Evolutionary conservation across 2,329 filamentous ascomycete genomes (phyloP), one percentile per base, ranked within the genome.

Genomic region (Claviceps citrina): DNA sequence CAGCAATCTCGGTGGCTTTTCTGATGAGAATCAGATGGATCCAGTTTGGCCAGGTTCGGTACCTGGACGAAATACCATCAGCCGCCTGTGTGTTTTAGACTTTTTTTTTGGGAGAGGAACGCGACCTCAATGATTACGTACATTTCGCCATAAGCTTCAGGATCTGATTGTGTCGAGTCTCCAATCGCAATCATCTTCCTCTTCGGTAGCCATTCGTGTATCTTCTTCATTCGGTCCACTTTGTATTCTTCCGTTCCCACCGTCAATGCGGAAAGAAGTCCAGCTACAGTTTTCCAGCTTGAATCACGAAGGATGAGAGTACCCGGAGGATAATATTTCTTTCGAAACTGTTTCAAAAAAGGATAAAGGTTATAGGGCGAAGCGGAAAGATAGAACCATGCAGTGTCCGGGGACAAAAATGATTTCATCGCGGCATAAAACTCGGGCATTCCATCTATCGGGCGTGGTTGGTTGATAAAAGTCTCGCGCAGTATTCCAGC

Each of bases 351-450:
- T 41, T 72, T 78, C 19, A 96, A 70, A 60, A 95, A 91, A 0
- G 84, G 81, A 54, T 95, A 95, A 8, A 96, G 72, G 51, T 93
- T 94, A 65, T 95, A 95, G 0, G 89, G 89, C 0, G 86, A 93
- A 0, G 89, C 87, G 0, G 84, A 93, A 35, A 96, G 72, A 59
- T 96, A 96, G 66, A 93, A 94, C 71, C 84, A 94, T 0, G 85
- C 73, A 1, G 85, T 80, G 7, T 70, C 66, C 7, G 70, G 54
- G 1, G 67, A 63, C 19, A 78, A 51, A 4, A 67, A 49, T 5
- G 61, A 57, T 33, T 78, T 65, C 9, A 93, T 67, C 41, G 78
- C 68, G 18, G 65, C 61, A 63, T 94, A 95, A 1, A 95, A 69
- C 50, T 84, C 78, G 0, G 86, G 83, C 85, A 95, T 95, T 36